These are phyloP conservation scores for Vaccinium myrtillus DNA, from an alignment of 148 eudicot species.

Conservation along the genomic window DNA sequence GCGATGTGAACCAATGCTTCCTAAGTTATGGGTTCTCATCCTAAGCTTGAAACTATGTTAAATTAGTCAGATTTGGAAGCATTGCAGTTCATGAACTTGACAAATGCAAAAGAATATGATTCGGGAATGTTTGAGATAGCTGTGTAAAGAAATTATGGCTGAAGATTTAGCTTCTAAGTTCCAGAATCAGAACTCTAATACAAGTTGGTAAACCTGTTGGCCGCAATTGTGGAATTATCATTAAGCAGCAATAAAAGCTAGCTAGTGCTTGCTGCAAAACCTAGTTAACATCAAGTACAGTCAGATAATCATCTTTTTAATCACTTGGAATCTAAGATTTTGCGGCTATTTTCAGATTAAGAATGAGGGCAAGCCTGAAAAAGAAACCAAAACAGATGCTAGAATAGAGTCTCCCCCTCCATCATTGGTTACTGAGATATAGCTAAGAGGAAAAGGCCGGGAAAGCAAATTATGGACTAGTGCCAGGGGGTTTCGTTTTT, in stretches of 20 bases:
- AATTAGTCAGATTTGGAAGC: background rate
- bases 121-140: background rate
- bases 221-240: no score
- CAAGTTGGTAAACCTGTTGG: background rate
- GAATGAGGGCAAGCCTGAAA: background rate
- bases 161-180: background rate
- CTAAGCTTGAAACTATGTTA: background rate
- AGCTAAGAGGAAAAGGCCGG: background rate
- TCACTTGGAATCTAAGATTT: background rate
- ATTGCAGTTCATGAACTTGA: background rate
- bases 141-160: background rate
- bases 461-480: background rate
- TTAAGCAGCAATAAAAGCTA: background rate
- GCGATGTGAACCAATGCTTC: background rate
- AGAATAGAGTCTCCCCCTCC: no score
- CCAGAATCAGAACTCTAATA: background rate
- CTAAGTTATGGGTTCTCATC: background rate
- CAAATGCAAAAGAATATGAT: background rate
- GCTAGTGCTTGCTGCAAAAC: background rate
- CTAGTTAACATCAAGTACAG: background rate
- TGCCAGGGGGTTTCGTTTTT: background rate
- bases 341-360: background rate
- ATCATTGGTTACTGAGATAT: no score
- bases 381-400: background rate
- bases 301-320: background rate